Base-by-base conservation (phyloP, 2,329 filamentous ascomycete genomes). In the Elsinoe perseae region DNA sequence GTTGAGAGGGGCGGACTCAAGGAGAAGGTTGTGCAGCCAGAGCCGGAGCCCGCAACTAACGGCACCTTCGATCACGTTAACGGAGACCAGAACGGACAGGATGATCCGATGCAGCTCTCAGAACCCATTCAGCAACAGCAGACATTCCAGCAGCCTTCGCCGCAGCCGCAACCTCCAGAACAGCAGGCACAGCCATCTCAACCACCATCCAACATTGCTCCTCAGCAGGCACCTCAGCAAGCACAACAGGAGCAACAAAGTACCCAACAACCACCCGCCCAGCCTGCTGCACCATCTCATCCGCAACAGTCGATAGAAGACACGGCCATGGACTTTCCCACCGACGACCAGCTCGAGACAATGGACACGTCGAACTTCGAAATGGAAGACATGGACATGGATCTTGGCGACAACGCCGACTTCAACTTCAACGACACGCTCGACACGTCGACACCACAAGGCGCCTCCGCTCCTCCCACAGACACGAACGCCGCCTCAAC, bases 11-110 rank as follows among this genome's bases (percentile, higher is more conserved):
- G 70, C 34, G 67, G 67, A 7, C 66, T 70, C 34, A 69, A 69
- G 52, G 61, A 64, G 8, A 57, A 64, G 36, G 64, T 65, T 18
- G 50, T 42, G 10, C 57, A 50, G 21, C 59, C 46, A 16, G 34
- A 48, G 16, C 82, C 83, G 76, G 75, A 78, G 10, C 78, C 75
- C 18, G 84, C 16, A 9, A 23, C 48, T 18, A 52, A 52, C 16
- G 48, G 30, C 16, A 36, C 9, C 23, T 21, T 80, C 27, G 87
- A 90, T 61, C 90, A 86, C 86, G 83, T 89, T 2, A 84, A 90
- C 57, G 81, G 90, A 27, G 81, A 84, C 56, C 84, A 86, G 61
- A 25, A 20, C 12, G 48, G 28, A 14, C 16, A 10, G n/a, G 16
- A 52, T 10, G 10, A 34, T 32, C 30, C 20, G 38, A 34, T 36